Evolutionary conservation across 306 rosid species (phyloP), one percentile per base, ranked within the genome.

Genomic region (Begonia loranthoides): DNA sequence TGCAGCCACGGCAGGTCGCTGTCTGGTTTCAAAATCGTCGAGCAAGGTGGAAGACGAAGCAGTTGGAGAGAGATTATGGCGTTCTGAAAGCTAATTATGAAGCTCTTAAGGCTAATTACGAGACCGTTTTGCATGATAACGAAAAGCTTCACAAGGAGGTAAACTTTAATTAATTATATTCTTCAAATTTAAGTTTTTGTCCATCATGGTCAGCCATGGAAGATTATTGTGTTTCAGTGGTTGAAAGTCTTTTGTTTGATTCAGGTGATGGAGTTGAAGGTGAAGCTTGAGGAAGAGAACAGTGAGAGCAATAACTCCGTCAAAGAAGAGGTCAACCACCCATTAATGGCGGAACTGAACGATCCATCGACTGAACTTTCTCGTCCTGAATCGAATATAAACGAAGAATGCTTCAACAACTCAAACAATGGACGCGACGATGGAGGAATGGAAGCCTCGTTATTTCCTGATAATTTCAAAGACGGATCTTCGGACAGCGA

Each of bases 11-110:
- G 14, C 67, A 62, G 44, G 67, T 62, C 9, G 60, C 60, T 15
- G 49, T 62, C 11, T 62, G 67, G 67, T 62, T 62, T 24, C 67
- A 62, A 54, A 62, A 62, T 39, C 38, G 59, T 13, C 48, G 67
- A 34, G 67, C 67, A 16, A 54, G 67, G 50, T 62, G 19, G 66
- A 62, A 43, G 12, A 44, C 58, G 45, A 61, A 61, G 36, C 46
- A 61, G 22, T 15, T 62, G 19, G 66, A 62, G 39, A 15, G 36
- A 62, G 66, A 62, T 9, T 62, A 52, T 51, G 36, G 52, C 52
- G 12, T 36, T 5, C 54, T 62, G 9, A 62, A 62, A 47, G 44
- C 60, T 13, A 62, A 45, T 36, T 52, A 54, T 15, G 15, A 45
- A 45, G 22, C 51, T 47, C 51, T 47, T 10, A 47, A 47, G 22